Evolutionary conservation across 2,329 filamentous ascomycete genomes (phyloP), one percentile per base, ranked within the genome.

Genomic region (Arthrinium phaeospermum): DNA sequence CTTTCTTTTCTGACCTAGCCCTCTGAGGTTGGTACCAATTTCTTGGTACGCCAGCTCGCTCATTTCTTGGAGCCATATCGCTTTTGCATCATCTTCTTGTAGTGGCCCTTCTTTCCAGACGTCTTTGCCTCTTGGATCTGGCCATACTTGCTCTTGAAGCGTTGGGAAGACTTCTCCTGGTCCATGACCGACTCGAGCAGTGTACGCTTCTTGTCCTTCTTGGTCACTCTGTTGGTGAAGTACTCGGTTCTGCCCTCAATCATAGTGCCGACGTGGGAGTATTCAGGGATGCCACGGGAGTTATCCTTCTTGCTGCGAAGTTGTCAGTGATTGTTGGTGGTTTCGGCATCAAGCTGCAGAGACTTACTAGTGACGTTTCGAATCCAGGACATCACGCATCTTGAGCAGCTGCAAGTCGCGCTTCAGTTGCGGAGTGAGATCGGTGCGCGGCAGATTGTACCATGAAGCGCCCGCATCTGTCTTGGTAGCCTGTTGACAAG

Each of bases 201-300:
- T 0, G 93, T 98, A 78, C 89, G 89, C 85, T 97, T 97, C 76
- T 94, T 90, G 77, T 98, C 94, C 83, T 94, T 97, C 82, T 95
- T 96, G 72, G 92, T 91, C 74, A 98, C 87, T 71, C 96, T 91
- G 27, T 91, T 89, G 79, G 89, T 95, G 85, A 92, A 94, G 83
- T 92, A 98, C 79, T 98, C 96, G 0, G 94, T 95, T 1, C 95
- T 92, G 0, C 95, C 95, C 78, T 97, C 92, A 71, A 98, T 89
- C 73, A 99, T 90, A 7, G 94, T 96, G 72, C 96, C 96, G 41
- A 98, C 90, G 78, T 97, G 94, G 27, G 93, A 97, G 80, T 93
- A 98, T 74, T 94, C 91, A 0, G 96, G 96, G 0, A 92, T 84
- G 73, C 90, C 57, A 41, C 57, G 86, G 72, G 89, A 87, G 80